Base-by-base conservation (phyloP, 495 filamentous ascomycete genomes). In the Parmelia sp. region DNA sequence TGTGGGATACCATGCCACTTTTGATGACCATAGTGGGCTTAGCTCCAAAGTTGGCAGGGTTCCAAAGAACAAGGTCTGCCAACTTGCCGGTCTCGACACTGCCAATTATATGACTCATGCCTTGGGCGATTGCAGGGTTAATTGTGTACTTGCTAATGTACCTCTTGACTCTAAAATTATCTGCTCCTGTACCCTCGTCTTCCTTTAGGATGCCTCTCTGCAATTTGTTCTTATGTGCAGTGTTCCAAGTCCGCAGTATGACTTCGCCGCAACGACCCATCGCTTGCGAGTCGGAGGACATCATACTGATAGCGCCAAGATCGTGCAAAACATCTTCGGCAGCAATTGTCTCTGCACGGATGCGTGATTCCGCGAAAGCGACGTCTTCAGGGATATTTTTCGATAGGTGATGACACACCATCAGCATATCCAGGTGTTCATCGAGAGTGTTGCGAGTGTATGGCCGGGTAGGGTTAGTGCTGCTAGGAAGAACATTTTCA, bases 241-340 rank as follows among this genome's bases (percentile, higher is more conserved):
- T 98, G 74, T 97, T 91, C 94, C 94, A 98, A 0, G 95, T 98
- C 19, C 94, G 85, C 56, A 96, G 79, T 65, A 98, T 86, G 55
- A 98, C 94, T 75, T 98, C 94, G 62, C 94, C 94, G 73, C 90
- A 95, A 53, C 94, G 88, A 61, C 94, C 94, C 94, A 98, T 98
- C 58, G 94, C 94, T 76, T 98, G 94, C 21, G 90, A 94, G 77
- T 98, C 94, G 4, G 87, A 91, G 56, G 86, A 90, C 93, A 98
- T 97, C 95, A 98, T 98, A 73, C 86, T 90, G 77, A 98, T 97
- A 40, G 94, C 94, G 53, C 94, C 94, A 0, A 96, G 78, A 67
- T 98, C 94, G 74, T 97, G 94, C 27, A 98, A 84, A 10, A 98
- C 93, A 69, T 98, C 94, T 77, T 98, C 94, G 19, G 94, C 94